These are phyloP conservation scores for Russula brevipes DNA, from an alignment of 768 basidiomycete genomes.

Conservation along the genomic window DNA sequence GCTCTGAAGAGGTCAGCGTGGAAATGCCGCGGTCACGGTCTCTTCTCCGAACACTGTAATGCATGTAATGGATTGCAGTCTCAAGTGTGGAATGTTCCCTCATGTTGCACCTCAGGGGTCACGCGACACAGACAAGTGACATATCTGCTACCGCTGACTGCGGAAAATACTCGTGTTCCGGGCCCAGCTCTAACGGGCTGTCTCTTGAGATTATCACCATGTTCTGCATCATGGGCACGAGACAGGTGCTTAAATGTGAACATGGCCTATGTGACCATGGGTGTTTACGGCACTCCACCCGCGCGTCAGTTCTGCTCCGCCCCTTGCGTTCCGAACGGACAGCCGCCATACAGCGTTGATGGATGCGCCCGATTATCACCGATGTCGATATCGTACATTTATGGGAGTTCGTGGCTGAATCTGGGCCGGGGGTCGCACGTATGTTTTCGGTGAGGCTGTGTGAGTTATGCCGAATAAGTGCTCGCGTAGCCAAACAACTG, in stretches of 20 bases:
- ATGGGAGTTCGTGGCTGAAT: background rate
- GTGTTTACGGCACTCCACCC: background rate
- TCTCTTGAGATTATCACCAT: background rate
- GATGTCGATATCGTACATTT: background rate
- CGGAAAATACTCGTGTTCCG: background rate
- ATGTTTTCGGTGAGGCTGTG: background rate
- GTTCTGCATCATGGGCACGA: background rate
- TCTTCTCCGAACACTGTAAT: background rate
- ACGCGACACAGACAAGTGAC: constrained; percentile 3
- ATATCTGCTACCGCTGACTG: background rate
- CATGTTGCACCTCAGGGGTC: background rate
- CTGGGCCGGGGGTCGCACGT: background rate
- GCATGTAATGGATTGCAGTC: constrained; percentile 9
- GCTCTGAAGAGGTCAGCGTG: constrained; percentile 8
- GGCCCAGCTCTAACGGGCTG: background rate
- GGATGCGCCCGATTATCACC: constrained; percentile 3
- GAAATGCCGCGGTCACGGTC: constrained; percentile 14
- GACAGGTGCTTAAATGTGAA: too few relatives aligned
- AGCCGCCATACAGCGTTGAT: too few relatives aligned
- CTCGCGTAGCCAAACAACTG: background rate
- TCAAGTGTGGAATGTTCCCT: background rate
- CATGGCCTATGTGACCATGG: background rate
- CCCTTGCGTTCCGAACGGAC: too few relatives aligned
- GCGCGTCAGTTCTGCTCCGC: background rate
- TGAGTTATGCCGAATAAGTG: background rate